phyloP scores from a whole-genome alignment of 169 alveolate species.

The Miamiensis avidus region DNA sequence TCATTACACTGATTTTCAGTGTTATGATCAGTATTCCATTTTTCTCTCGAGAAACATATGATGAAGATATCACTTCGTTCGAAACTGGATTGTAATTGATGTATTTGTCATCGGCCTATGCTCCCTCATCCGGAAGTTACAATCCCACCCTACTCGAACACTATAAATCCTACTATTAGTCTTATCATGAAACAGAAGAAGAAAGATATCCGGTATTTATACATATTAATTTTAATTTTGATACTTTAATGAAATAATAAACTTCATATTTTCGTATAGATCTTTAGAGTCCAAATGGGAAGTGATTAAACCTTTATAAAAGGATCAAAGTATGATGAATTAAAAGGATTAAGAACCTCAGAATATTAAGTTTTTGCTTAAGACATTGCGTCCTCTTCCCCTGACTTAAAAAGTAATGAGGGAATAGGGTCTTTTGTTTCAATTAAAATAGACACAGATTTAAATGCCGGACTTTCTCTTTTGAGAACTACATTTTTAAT shows the following conservation, averaged over 20 bases:
- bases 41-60: slow-evolving; percentile 57
- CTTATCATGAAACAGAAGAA: background rate
- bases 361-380: background rate
- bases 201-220: background rate
- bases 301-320: background rate
- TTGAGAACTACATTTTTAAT: slow-evolving; percentile 4
- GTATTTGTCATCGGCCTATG: background rate
- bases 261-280: too few species aligned
- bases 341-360: background rate
- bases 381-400: background rate
- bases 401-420: background rate
- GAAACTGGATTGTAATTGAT: slow-evolving; percentile 52
- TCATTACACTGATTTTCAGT: slow-evolving; percentile 71
- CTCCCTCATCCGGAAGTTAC: background rate
- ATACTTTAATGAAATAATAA: too few species aligned
- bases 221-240: background rate
- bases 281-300: background rate
- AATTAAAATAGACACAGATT: background rate
- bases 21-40: slow-evolving; percentile 70
- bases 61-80: slow-evolving; percentile 50
- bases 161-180: background rate
- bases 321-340: background rate
- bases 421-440: background rate
- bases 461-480: background rate
- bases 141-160: background rate